A percentile compares a stretch with the other conserved stretches of the same genome.
These are phyloP conservation scores for Millerago galiae DNA, from an alignment of 805 yeast genomes.

Conservation along the genomic window DNA sequence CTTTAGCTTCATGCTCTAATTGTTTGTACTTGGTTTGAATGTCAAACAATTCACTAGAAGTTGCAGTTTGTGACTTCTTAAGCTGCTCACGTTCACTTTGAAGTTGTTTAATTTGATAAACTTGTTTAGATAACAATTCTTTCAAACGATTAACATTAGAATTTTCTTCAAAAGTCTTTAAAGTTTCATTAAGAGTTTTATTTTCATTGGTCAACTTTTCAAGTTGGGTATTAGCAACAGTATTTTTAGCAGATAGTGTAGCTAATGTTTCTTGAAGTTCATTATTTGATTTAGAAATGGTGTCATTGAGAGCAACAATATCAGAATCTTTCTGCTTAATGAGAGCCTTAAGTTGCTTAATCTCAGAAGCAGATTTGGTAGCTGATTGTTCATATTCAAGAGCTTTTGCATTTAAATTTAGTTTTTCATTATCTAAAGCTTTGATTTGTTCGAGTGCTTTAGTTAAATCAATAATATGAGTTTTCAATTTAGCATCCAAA, in stretches of 20 bases:
- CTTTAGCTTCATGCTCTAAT: conserved; percentile 40
- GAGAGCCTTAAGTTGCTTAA: conserved; percentile 23
- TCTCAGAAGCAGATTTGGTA: conserved; percentile 23
- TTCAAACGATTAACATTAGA: conserved; percentile 29
- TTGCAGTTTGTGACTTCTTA: conserved; percentile 23
- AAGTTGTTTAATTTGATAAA: conserved; percentile 21
- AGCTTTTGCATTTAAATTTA: conserved; percentile 13
- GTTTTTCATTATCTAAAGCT: conserved; percentile 20
- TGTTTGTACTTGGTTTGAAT: conserved; percentile 26
- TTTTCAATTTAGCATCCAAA: conserved; percentile 19
- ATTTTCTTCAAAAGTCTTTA: conserved; percentile 32
- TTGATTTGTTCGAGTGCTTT: conserved; percentile 18
- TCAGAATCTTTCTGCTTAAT: conserved; percentile 29
- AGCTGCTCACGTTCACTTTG: conserved; percentile 27
- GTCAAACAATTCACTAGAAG: conserved; percentile 20
- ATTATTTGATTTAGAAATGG: conserved; percentile 26
- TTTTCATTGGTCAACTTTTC: conserved; percentile 39
- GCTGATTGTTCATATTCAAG: conserved; percentile 17
- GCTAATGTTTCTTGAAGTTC: conserved; percentile 31
- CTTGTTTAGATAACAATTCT: conserved; percentile 22
- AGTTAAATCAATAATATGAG: conserved; percentile 23
- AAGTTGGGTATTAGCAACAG: conserved; percentile 31
- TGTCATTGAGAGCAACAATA: conserved; percentile 26
- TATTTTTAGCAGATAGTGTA: conserved; percentile 26
- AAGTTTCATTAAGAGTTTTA: conserved; percentile 31